Base-by-base conservation (phyloP, 2,329 filamentous ascomycete genomes). In the Penicillium paneum region DNA sequence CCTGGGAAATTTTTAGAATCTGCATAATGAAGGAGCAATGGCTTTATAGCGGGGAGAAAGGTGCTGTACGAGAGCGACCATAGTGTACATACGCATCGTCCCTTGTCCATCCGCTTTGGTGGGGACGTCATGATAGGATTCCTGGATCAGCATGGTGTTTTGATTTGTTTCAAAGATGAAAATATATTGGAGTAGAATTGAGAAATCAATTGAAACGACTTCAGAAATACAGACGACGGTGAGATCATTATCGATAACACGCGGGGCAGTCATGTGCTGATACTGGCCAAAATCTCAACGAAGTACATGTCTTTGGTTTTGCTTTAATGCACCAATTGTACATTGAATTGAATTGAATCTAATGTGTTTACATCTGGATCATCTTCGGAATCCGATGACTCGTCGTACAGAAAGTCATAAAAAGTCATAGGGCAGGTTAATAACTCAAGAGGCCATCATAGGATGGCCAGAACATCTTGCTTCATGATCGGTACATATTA, bases 1-100 rank as follows among this genome's bases (percentile, higher is more conserved):
- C 91, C 91, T 96, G 70, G 43, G 49, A 41, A 32, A 41, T 5
- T 8, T 42, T 59, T 24, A 55, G 51, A 5, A 53, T 21, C 24
- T n/a, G 26, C 10, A 24, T 34, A 29, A 35, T 8, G 10, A 36
- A 41, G 48, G 15, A 32, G 36, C 26, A 39, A 29, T 51, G 31
- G 38, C 24, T 24, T 19, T 19, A 26, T 28, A 35, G 15, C 35
- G 15, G 17, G 13, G 19, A 38, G 26, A 39, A 21, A n/a, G 32
- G n/a, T 38, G 42, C 29, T 29, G 2, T n/a, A 40, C n/a, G n/a
- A 19, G 19, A 49, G 11, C 17, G 11, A 17, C 1, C 19, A 28
- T 26, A 2, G 21, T 34, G 15, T 55, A 63, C 66, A 57, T 70
- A 74, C 72, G 70, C 72, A 74, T 74, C 38, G 56, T 63, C 24